Conservation (phyloP, 2,329 filamentous ascomycete genomes). For the Fusarium sp. region DNA sequence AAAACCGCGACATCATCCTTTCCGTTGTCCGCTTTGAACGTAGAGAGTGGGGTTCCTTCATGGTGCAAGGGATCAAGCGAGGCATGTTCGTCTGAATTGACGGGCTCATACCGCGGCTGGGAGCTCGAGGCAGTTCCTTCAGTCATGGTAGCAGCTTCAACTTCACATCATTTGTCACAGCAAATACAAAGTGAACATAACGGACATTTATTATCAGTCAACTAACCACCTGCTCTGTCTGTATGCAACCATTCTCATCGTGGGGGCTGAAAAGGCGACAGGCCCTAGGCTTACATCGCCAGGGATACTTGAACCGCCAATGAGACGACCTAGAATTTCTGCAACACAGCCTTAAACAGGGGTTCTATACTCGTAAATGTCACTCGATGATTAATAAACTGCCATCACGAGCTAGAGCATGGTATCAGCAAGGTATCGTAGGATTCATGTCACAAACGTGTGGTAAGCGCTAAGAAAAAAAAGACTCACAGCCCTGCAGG, state of each 20-base stretch:
- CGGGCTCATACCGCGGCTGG: constrained; percentile 31
- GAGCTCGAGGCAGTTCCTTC: constrained; percentile 3
- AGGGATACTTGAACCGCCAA: too few species aligned
- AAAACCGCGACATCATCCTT: constrained; percentile 3
- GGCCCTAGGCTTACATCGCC: neutral
- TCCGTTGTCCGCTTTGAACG: neutral
- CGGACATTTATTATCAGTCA: neutral
- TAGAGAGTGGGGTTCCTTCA: neutral
- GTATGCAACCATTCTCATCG: neutral
- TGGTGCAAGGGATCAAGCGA: neutral
- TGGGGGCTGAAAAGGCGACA: neutral
- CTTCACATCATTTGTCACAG: neutral
- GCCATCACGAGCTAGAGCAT: neutral
- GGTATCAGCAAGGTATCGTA: neutral
- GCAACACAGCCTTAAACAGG: constrained; percentile 3
- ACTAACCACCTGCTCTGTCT: neutral
- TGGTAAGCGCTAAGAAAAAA: constrained; percentile 8
- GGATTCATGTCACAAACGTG: neutral
- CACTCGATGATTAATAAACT: neutral
- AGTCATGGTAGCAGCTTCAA: neutral
- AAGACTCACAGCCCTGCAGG: constrained; percentile 3
- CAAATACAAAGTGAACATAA: neutral
- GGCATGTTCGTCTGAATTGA: constrained; percentile 21
- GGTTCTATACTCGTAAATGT: neutral
- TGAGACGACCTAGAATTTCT: neutral